These are phyloP conservation scores for Bruguiera hainesii DNA, from an alignment of 441 rosid genomes.

Conservation along the genomic window DNA sequence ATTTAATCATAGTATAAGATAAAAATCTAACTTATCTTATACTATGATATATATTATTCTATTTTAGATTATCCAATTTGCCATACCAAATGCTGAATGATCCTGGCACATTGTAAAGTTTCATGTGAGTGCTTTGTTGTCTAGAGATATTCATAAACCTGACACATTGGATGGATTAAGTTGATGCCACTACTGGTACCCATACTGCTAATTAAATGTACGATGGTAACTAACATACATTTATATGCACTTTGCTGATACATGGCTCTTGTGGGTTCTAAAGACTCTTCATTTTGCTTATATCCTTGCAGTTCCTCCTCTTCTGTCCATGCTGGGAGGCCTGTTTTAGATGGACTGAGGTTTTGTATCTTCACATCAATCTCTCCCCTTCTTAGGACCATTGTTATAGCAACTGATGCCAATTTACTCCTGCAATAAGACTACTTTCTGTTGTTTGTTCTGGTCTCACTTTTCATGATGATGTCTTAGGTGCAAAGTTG, in stretches of 20 bases:
- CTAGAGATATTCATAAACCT: too few species aligned
- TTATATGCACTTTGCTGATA: not conserved
- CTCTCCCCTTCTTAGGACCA: not conserved
- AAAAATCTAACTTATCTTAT: too few species aligned
- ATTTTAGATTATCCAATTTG: too few species aligned
- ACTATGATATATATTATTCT: too few species aligned
- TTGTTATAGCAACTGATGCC: constrained; percentile 1
- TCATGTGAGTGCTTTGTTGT: too few species aligned
- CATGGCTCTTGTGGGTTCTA: not conserved
- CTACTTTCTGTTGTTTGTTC: not conserved
- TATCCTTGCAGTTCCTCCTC: constrained; percentile 50
- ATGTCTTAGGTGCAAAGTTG: constrained; percentile 49
- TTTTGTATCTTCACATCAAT: constrained; percentile 16
- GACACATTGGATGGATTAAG: too few species aligned
- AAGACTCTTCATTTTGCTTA: constrained; percentile 12
- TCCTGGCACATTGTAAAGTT: too few species aligned
- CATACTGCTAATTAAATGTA: too few species aligned
- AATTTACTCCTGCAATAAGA: not conserved
- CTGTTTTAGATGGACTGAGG: constrained; percentile 65
- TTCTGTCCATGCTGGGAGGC: constrained; percentile 59
- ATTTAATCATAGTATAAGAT: too few species aligned
- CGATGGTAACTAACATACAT: not conserved
- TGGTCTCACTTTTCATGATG: constrained; percentile 9
- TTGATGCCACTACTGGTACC: too few species aligned
- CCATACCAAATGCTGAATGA: too few species aligned